These are phyloP conservation scores for Aspergillus sclerotioniger DNA, from an alignment of 495 filamentous ascomycete species.

Conservation along the genomic window DNA sequence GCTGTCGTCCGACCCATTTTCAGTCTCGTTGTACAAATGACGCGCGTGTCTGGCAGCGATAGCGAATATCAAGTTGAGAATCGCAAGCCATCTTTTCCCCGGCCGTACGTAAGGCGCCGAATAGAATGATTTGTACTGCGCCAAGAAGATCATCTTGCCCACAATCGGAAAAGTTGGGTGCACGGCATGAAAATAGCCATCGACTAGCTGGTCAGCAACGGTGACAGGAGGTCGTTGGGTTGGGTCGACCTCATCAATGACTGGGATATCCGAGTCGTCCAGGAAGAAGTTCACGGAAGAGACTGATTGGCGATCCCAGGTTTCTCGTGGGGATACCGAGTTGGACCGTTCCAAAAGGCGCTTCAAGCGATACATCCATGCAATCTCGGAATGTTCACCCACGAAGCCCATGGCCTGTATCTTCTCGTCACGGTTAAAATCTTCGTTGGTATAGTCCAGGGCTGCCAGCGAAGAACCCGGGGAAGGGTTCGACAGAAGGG, in stretches of 20 bases:
- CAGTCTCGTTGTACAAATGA: conserved; percentile 22
- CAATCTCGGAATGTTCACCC: conserved; percentile 61
- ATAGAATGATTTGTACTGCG: conserved; percentile 43
- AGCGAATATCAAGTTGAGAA: conserved; percentile 66
- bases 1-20: conserved; percentile 29
- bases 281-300: conserved; percentile 54
- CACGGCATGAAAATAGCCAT: conserved; percentile 54
- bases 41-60: conserved; percentile 52
- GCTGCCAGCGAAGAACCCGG: conserved; percentile 47
- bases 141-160: conserved; percentile 42
- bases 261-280: conserved; percentile 49
- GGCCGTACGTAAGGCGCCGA: conserved; percentile 32
- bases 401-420: conserved; percentile 56
- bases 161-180: conserved; percentile 62
- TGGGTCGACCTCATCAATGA: conserved; percentile 45
- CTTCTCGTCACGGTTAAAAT: conserved; percentile 53
- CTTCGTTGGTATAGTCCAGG: conserved; percentile 56
- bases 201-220: conserved; percentile 53
- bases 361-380: conserved; percentile 56
- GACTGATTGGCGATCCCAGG: conserved; percentile 27
- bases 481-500: conserved; percentile 24
- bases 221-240: conserved; percentile 47
- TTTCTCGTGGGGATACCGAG: conserved; percentile 17
- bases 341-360: conserved; percentile 32
- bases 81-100: conserved; percentile 54